Percentiles rank a stretch among this genome's conserved stretches.
These are phyloP conservation scores for Debaryomyces singareniensis DNA, from an alignment of 1,139 yeast species.

Conservation along the genomic window DNA sequence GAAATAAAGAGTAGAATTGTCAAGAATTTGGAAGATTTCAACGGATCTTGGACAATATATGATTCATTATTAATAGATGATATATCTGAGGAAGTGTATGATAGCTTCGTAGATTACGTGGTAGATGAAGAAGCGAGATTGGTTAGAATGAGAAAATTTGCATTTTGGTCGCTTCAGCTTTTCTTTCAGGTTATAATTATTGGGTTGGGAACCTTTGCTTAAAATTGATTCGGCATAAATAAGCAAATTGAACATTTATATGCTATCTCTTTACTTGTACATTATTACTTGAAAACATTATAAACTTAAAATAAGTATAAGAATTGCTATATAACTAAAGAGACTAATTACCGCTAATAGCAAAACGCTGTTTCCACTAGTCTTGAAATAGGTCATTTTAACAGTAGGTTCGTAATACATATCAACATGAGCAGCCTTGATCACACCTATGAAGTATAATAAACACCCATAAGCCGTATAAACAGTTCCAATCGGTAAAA, in stretches of 20 bases:
- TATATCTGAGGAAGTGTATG: conserved; percentile 81
- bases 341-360: conserved; percentile 37
- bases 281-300: conserved; percentile 3
- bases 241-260: no score
- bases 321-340: conserved; percentile 37
- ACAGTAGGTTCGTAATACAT: conserved; percentile 38
- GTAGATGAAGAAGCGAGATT: conserved; percentile 78
- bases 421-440: conserved; percentile 40
- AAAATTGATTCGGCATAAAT: background rate
- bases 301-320: conserved; percentile 38
- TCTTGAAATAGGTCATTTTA: conserved; percentile 36
- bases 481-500: conserved; percentile 46
- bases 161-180: conserved; percentile 89
- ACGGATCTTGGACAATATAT: conserved; percentile 94
- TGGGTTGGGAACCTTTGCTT: conserved; percentile 58
- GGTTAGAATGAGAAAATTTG: conserved; percentile 71
- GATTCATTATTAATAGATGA: conserved; percentile 91
- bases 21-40: conserved; percentile 73
- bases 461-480: conserved; percentile 48
- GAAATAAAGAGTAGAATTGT: conserved; percentile 84
- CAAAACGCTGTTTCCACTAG: conserved; percentile 47
- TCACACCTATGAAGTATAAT: conserved; percentile 42
- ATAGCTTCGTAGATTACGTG: conserved; percentile 82
- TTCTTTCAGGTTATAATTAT: conserved; percentile 74
- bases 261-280: background rate